Evolutionary conservation across 2,329 filamentous ascomycete species (phyloP), one percentile per base, ranked within the genome.

Genomic region (Eutypella sp.): DNA sequence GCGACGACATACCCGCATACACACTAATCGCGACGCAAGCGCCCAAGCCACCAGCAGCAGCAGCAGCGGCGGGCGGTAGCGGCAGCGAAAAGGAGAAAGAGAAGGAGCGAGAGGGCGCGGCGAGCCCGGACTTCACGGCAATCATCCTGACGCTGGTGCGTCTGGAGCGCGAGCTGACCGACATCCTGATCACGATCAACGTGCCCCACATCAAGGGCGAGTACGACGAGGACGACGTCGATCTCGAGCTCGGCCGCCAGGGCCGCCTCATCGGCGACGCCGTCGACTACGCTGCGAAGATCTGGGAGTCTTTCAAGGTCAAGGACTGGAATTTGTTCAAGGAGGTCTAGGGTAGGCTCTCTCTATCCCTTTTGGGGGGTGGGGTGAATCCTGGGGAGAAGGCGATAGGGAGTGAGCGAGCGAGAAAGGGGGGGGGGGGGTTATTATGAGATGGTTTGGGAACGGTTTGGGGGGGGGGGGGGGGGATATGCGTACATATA

Each of bases 111-210:
- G 54, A 67, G 19, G 7, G 36, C 36, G 5, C 10, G n/a, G n/a
- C 13, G 19, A 15, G 5, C 20, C 77, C 69, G 39, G 77, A 83
- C 60, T 87, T 87, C 65, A 88, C 87, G 7, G 87, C 81, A 36
- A 84, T 93, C 48, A 80, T 91, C 54, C 74, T 95, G 53, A 81
- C 89, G 15, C 73, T 96, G 34, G 70, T 96, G 46, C 78, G 92
- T 15, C 74, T 97, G 40, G 84, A 84, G 66, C 76, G 79, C 57
- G 76, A 90, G 61, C 74, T 73, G 47, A 92, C 91, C 1, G 92
- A 97, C 66, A 70, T 97, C 33, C 71, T 96, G 40, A 81, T 96
- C 51, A 87, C 87, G 34, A 81, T 96, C 61, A 96, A 96, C 67
- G 87, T 95, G 40, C 92, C 91, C 23, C 85, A 93, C 61, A 84